Conservation (phyloP, 495 filamentous ascomycete species). For the Neurospora tetraspora region DNA sequence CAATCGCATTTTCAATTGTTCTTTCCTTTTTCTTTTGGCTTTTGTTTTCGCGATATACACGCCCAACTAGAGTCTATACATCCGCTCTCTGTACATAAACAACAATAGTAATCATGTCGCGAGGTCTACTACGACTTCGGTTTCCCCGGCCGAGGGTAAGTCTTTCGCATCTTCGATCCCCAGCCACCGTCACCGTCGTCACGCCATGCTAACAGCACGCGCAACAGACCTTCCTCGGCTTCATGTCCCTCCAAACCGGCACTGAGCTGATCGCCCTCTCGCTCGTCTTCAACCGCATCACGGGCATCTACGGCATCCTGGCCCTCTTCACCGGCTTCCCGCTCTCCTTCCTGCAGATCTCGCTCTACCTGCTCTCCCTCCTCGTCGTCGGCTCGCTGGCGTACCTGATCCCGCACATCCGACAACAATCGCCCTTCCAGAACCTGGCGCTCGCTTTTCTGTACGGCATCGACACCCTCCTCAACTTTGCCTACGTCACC, state of each 20-base stretch:
- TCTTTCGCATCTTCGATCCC: neutral
- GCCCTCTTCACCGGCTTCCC: constrained; percentile 63
- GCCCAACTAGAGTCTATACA: neutral
- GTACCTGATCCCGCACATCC: constrained; percentile 60
- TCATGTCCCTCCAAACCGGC: constrained; percentile 77
- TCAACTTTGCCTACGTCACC: constrained; percentile 69
- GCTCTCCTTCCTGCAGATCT: constrained; percentile 56
- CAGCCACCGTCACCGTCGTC: too few species aligned
- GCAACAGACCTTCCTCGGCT: constrained; percentile 63
- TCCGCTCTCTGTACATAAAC: neutral
- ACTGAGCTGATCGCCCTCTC: constrained; percentile 71
- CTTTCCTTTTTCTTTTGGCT: neutral
- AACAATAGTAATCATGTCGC: neutral
- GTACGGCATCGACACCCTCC: constrained; percentile 66
- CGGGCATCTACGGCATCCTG: constrained; percentile 79
- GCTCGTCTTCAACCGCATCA: constrained; percentile 77
- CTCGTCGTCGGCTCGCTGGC: constrained; percentile 49
- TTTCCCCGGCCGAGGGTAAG: constrained; percentile 28
- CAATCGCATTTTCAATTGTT: neutral
- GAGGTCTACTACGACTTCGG: constrained; percentile 10
- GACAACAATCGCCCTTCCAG: constrained; percentile 56
- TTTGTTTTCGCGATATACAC: neutral
- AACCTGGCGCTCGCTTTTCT: constrained; percentile 63
- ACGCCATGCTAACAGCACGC: too few species aligned
- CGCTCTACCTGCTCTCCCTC: constrained; percentile 79